These are phyloP conservation scores for Salix brachista DNA, from an alignment of 345 rosid species.

Conservation along the genomic window DNA sequence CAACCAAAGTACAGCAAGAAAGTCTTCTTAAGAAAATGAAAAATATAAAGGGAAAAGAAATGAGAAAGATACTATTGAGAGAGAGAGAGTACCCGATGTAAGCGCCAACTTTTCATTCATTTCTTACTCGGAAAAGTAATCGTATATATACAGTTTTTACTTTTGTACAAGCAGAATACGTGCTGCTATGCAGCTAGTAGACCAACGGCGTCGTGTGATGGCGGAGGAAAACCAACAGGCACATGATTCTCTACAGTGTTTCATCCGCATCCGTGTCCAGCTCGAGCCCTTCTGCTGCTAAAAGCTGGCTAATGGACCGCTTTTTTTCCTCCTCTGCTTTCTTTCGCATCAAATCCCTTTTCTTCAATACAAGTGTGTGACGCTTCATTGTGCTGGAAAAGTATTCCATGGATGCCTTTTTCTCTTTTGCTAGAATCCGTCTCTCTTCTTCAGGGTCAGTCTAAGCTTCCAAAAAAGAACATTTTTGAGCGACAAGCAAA, in stretches of 20 bases:
- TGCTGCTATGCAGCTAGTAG: background rate
- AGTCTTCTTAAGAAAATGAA: too few relatives aligned
- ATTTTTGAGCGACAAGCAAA: background rate
- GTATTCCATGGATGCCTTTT: conserved; percentile 68
- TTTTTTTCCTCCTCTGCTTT: conserved; percentile 76
- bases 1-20: too few relatives aligned
- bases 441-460: conserved; percentile 90
- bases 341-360: conserved; percentile 85
- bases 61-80: too few relatives aligned
- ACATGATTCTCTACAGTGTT: background rate
- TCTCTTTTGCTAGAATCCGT: conserved; percentile 68
- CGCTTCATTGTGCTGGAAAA: conserved; percentile 61
- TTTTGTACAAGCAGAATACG: conserved; percentile 5
- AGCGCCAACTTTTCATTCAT: conserved; percentile 1
- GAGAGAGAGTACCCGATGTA: background rate
- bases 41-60: too few relatives aligned
- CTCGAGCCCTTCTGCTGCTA: conserved; percentile 91
- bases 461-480: conserved; percentile 33
- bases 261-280: conserved; percentile 71
- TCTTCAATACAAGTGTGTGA: conserved; percentile 77
- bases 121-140: background rate
- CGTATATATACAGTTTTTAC: conserved; percentile 13
- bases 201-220: background rate
- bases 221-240: background rate
- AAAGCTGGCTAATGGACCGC: conserved; percentile 53